These are phyloP conservation scores for Plantago ovata DNA, from an alignment of 257 asterid genomes.

Conservation along the genomic window DNA sequence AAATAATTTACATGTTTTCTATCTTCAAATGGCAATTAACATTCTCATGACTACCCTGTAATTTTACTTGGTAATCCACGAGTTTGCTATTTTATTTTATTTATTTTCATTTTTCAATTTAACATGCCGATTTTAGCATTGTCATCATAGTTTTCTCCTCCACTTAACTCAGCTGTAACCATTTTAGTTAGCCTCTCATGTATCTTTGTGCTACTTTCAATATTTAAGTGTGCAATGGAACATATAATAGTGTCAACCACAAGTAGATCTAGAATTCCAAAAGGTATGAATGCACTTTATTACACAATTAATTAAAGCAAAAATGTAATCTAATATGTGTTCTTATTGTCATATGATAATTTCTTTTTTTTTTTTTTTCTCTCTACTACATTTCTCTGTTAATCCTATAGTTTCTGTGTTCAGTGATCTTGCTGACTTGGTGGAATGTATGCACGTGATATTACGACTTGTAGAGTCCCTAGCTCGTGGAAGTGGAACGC, in stretches of 20 bases:
- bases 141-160: too few species aligned
- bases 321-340: neutral
- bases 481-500: slow-evolving; percentile 75
- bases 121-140: too few species aligned
- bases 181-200: slow-evolving; percentile 4
- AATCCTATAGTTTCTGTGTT: slow-evolving; percentile 24
- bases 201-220: neutral
- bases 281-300: neutral
- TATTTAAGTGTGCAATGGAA: neutral
- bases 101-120: too few species aligned
- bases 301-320: neutral
- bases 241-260: slow-evolving; percentile 5
- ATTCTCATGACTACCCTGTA: too few species aligned
- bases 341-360: neutral
- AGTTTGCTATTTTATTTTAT: too few species aligned
- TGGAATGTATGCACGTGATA: slow-evolving; percentile 71
- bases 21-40: too few species aligned
- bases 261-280: slow-evolving; percentile 3
- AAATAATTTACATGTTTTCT: too few species aligned
- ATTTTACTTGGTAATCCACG: too few species aligned
- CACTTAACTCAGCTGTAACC: too few species aligned
- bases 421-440: slow-evolving; percentile 94
- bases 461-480: slow-evolving; percentile 83
- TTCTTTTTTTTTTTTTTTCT: neutral
- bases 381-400: slow-evolving; percentile 1